phyloP scores from a whole-genome alignment of 2,329 filamentous ascomycete genomes.

The Colletotrichum australisinense region DNA sequence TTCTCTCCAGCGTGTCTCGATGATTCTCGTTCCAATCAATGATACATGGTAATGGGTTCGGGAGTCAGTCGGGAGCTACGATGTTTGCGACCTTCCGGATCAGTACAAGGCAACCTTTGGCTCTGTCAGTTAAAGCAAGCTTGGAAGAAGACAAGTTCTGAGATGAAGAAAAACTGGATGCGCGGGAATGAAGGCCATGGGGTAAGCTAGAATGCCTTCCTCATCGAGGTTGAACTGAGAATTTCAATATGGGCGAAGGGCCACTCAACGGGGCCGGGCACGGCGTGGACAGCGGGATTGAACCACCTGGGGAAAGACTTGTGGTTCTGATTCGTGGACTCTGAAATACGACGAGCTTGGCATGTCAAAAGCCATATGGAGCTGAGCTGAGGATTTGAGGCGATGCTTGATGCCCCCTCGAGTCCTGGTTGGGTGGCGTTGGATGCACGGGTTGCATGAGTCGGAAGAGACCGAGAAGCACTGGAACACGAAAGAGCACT shows the following conservation, averaged over 20 bases:
- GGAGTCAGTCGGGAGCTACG: neutral
- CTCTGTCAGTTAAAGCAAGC: neutral
- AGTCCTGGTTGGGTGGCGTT: neutral
- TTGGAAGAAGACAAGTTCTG: neutral
- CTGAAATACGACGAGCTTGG: neutral
- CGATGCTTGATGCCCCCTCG: neutral
- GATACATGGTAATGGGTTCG: neutral
- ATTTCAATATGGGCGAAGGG: neutral
- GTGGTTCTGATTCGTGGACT: neutral
- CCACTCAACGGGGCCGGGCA: neutral
- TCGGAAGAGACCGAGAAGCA: neutral
- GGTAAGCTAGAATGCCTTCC: constrained; percentile 11
- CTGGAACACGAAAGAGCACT: neutral
- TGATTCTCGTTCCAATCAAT: neutral
- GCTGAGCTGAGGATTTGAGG: neutral
- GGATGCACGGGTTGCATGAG: neutral
- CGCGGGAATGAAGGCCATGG: neutral
- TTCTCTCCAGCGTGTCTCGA: neutral
- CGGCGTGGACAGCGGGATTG: neutral
- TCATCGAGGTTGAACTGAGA: constrained; percentile 12
- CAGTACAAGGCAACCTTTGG: neutral
- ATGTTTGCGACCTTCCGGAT: constrained; percentile 20
- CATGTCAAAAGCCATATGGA: neutral
- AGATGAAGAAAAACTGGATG: neutral
- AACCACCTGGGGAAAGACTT: neutral